Base-by-base conservation (phyloP, 2,329 filamentous ascomycete species). In the Albophoma yamanashiensis region DNA sequence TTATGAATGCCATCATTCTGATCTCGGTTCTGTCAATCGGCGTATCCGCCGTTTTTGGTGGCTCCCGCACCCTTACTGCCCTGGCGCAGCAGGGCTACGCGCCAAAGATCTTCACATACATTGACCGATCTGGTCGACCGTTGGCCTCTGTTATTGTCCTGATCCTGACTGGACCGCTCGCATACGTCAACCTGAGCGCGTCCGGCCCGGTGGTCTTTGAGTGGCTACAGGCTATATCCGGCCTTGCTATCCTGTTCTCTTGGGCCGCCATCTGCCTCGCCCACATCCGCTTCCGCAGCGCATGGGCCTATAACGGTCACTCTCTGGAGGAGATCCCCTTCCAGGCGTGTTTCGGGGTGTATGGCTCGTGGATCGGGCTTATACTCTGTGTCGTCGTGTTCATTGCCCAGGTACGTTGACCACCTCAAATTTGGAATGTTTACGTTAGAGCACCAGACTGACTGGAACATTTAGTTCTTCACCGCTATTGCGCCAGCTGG, bases 251-350 rank as follows among this genome's bases (percentile, higher is more conserved):
- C 31, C 78, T 88, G 53, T 88, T 87, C 70, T 83, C 84, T 20
- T 89, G 85, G 85, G 83, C 78, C 27, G 84, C 81, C 55, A 86
- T 89, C 66, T 87, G 84, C 69, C 69, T 85, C 22, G 80, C 82
- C 1, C 85, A 88, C 67, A 86, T 88, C 65, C 84, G 85, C n/a
- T 88, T 87, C 79, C 84, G 86, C 43, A 64, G 67, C 5, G 86
- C 84, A 0, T 88, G 85, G 85, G 71, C 69, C 27, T 68, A 72
- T 20, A 78, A 86, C 60, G 84, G 84, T 31, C 83, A 82, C 66
- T 78, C 76, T 2, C 69, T 87, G 4, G 83, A 87, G n/a, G 84
- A 87, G 67, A 80, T 90, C 4, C 83, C 86, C 1, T 90, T 86
- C 76, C 73, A 73, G 45, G 83, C 85, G 22, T 73, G 79, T 56